phyloP scores from a whole-genome alignment of 805 yeast genomes.

The Kuraishia borneana region DNA sequence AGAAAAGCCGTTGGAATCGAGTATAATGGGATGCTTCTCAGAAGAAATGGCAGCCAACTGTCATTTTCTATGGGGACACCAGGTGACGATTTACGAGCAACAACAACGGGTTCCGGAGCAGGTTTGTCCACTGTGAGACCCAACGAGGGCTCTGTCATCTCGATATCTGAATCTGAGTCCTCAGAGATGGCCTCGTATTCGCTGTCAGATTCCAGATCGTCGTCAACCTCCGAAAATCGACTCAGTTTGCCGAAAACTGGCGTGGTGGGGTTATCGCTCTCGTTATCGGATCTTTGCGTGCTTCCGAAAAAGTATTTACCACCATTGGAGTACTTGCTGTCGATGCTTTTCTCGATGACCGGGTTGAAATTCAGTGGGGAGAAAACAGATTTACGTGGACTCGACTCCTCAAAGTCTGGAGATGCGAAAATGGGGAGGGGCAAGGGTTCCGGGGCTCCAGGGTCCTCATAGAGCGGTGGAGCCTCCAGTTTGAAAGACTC shows the following conservation, averaged over 20 bases:
- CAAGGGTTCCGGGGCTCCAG: constrained; percentile 74
- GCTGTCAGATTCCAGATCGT: constrained; percentile 17
- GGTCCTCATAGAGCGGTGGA: constrained; percentile 57
- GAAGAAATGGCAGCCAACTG: constrained; percentile 57
- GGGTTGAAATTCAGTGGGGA: constrained; percentile 81
- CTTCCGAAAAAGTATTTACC: constrained; percentile 69
- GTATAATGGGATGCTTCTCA: constrained; percentile 50
- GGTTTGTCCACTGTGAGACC: neutral
- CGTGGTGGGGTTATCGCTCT: constrained; percentile 4
- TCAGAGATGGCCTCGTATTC: constrained; percentile 6
- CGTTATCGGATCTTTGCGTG: constrained; percentile 1
- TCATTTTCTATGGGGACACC: constrained; percentile 22
- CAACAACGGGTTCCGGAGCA: neutral
- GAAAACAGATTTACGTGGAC: constrained; percentile 46
- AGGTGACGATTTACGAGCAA: neutral
- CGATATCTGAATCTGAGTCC: neutral
- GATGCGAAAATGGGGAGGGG: constrained; percentile 35
- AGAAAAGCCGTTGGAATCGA: constrained; percentile 49
- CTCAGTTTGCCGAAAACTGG: constrained; percentile 4
- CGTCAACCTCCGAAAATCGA: constrained; percentile 3
- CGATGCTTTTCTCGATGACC: constrained; percentile 61
- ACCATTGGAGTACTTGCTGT: constrained; percentile 78
- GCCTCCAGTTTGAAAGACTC: constrained; percentile 8
- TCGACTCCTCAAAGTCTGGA: constrained; percentile 19
- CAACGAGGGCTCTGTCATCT: neutral